These are phyloP conservation scores for Parasarocladium wereldwijsianum DNA, from an alignment of 2,329 filamentous ascomycete species.

Conservation along the genomic window DNA sequence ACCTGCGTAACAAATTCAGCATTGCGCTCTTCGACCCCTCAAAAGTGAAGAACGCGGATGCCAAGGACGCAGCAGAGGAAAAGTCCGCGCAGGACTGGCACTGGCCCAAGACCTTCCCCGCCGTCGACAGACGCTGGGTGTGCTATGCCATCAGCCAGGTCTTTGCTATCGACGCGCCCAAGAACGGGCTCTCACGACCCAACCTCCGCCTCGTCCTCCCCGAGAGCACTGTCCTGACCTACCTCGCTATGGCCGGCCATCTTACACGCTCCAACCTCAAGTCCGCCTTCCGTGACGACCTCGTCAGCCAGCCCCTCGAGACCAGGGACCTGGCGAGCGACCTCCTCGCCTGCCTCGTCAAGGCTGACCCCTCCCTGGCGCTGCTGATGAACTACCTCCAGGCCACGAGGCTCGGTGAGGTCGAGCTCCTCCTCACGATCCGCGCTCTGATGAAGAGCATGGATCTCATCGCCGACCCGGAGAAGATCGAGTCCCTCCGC, in stretches of 20 bases:
- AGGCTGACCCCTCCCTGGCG: conserved; percentile 54
- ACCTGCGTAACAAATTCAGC: conserved; percentile 33
- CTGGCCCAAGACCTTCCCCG: conserved; percentile 31
- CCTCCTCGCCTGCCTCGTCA: conserved; percentile 44
- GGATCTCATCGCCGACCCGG: conserved; percentile 35
- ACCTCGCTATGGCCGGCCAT: conserved; percentile 45
- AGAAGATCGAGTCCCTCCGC: conserved; percentile 16
- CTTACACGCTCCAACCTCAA: conserved; percentile 44
- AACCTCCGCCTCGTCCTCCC: conserved; percentile 23
- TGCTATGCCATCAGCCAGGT: conserved; percentile 47
- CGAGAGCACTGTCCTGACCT: conserved; percentile 40
- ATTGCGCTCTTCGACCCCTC: conserved; percentile 13
- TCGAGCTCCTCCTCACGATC: conserved; percentile 53
- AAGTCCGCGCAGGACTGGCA: conserved; percentile 31
- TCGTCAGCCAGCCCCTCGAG: conserved; percentile 27
- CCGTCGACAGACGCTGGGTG: conserved; percentile 51
- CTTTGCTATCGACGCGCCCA: conserved; percentile 34
- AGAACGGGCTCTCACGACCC: conserved; percentile 21
- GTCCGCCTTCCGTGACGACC: conserved; percentile 37
- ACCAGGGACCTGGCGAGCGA: conserved; percentile 39
- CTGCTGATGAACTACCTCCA: conserved; percentile 52
- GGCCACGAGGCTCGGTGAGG: conserved; percentile 47
- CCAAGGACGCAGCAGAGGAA: conserved; percentile 9
- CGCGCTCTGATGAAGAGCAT: conserved; percentile 55
- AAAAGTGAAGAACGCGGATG: neutral